Evolutionary conservation across 176 grass and related monocot genomes (phyloP), one percentile per base, ranked within the genome.

Genomic region (Phoenix roebelenii): DNA sequence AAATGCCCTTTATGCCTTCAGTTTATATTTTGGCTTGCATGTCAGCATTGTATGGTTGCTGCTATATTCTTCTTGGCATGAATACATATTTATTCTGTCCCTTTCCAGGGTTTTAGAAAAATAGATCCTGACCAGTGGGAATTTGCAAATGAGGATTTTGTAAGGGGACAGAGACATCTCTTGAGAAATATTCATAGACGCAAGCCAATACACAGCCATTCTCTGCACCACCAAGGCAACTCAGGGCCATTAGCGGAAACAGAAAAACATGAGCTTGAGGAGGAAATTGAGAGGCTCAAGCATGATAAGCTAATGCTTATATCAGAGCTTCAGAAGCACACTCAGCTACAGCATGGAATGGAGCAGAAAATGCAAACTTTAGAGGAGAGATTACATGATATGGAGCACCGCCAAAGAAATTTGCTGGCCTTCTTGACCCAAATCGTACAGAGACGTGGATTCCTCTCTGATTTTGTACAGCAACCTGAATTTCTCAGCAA

Each of bases 191-290:
- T 98, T 61, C 79, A 89, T 60, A 80, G 93, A 15, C 84, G 88
- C 67, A 98, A 98, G 59, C 93, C 84, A 4, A 85, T 98, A 54
- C 83, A 90, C 79, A 98, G 88, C 61, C 93, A 98, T 70, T 92
- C 93, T 35, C 67, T 81, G 17, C 72, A 85, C 6, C 18, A 35
- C 50, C 83, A 84, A 64, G 79, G 67, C 28, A 58, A 59, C 35
- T 44, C 35, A 14, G 65, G 71, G 3, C 63, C 62, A 0, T 4
- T 87, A 3, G 77, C 83, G 2, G 83, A 84, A 12, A 15, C 80
- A 0, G 80, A 90, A 51, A 68, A 80, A 52, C 68, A 72, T 3
- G 74, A 80, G 59, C 76, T 74, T 1, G 86, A 90, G 69, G 85
- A 84, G 3, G 91, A 95, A 76, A 87, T 95, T 62, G 70, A 65